Evolutionary conservation across 1,284 basidiomycete species (phyloP), one percentile per base, ranked within the genome.

Genomic region (Wolfiporia cocos): DNA sequence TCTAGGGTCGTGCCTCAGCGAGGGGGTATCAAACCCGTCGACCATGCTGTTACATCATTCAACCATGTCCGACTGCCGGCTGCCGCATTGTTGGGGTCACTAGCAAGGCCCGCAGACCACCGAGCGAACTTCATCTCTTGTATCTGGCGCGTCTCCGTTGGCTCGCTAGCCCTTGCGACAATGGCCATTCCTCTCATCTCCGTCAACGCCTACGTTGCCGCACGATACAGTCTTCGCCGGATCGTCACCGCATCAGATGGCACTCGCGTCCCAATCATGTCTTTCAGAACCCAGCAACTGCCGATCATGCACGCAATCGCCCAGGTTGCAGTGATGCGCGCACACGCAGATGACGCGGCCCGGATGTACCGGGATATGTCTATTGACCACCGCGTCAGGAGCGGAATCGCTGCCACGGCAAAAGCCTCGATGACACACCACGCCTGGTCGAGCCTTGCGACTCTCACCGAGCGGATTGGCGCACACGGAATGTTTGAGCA

Each of bases 261-360:
- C 20, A 37, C 43, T 2, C 42, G 18, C 17, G 28, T 39, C 3
- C 62, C 69, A 1, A 65, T 71, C 47, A 56, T 70, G 15, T 49
- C 51, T 1, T 70, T 70, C 58, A 53, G 59, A 4, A 71, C 69
- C 1, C 71, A 72, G 48, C 60, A 71, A 31, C 50, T 56, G 12
- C 66, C 69, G 2, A 56, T 73, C 18, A 41, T 71, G 5, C 52
- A 55, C 5, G 42, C 42, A 4, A 34, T 70, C 3, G 59, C 68
- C 2, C 64, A 68, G 35, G 43, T 57, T 1, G 57, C 51, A 26
- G 63, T 69, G 5, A 38, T 66, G 33, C 41, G 54, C 24, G 62
- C 57, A 23, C 59, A 59, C 32, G 42, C 44, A 12, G 49, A 52
- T 37, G 38, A 31, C 17, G 55, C 59, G 3, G 34, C 53, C 10